Evolutionary conservation across 1,284 basidiomycete genomes (phyloP).

Genomic region (Pisolithus thermaeus): DNA sequence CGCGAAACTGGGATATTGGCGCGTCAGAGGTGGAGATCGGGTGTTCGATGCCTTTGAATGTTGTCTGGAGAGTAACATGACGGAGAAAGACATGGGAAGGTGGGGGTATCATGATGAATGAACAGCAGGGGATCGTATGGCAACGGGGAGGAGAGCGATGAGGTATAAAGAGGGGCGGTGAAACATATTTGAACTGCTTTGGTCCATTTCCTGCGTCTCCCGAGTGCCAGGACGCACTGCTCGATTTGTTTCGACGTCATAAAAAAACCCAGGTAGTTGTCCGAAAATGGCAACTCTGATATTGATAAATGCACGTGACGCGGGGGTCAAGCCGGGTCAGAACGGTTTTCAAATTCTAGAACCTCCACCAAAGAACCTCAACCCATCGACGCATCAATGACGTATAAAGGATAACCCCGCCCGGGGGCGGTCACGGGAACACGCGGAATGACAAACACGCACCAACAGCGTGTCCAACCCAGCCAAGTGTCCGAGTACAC

Average conservation of each 20-base stretch:
- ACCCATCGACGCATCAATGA: neutral
- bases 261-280: constrained; percentile 17
- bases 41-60: constrained; percentile 61
- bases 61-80: constrained; percentile 52
- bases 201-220: constrained; percentile 9
- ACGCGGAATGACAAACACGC: neutral
- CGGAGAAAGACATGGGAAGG: constrained; percentile 30
- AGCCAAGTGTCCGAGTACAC: neutral
- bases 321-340: constrained; percentile 15
- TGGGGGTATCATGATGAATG: constrained; percentile 19
- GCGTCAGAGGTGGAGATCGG: constrained; percentile 46
- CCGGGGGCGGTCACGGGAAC: neutral
- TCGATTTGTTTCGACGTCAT: constrained; percentile 14
- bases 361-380: neutral
- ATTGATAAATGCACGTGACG: constrained; percentile 21
- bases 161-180: neutral
- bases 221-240: constrained; percentile 10
- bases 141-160: neutral
- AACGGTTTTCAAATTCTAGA: neutral
- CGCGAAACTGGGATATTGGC: constrained; percentile 64
- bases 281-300: constrained; percentile 19
- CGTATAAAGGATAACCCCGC: neutral
- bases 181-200: neutral
- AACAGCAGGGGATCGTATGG: no score
- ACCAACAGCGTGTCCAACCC: neutral